Conservation (phyloP, 2,329 filamentous ascomycete species). For the Epichloe coenophiala region DNA sequence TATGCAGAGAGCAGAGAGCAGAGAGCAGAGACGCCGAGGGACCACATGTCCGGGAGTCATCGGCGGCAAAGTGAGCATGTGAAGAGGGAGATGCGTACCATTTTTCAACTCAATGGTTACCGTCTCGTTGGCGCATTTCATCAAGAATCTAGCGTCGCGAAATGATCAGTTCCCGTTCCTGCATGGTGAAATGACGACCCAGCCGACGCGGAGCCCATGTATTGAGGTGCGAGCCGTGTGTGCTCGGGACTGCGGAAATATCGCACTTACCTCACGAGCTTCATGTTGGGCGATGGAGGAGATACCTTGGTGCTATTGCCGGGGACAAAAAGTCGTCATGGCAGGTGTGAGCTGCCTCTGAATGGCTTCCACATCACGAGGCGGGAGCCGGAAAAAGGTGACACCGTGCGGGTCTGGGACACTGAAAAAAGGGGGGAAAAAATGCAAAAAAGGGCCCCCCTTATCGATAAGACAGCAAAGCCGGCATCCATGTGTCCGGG, state of each 20-base stretch:
- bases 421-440: background rate
- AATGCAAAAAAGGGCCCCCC: background rate
- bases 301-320: background rate
- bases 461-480: no score
- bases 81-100: slow-evolving; percentile 39
- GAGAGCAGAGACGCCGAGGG: background rate
- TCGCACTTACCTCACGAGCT: slow-evolving; percentile 76
- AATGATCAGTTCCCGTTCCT: slow-evolving; percentile 6
- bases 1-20: background rate
- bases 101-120: slow-evolving; percentile 98
- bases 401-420: background rate
- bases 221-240: background rate
- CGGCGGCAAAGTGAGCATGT: background rate
- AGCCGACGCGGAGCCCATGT: background rate
- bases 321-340: background rate
- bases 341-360: background rate
- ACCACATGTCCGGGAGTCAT: background rate
- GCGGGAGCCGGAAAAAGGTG: background rate
- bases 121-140: slow-evolving; percentile 99
- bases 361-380: background rate
- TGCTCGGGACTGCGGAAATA: background rate
- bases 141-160: slow-evolving; percentile 61
- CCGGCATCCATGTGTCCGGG: no score
- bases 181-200: slow-evolving; percentile 3
- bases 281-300: slow-evolving; percentile 51